Base-by-base conservation (phyloP, 139 green algal genomes). In the Pseudopediastrum boryanum region DNA sequence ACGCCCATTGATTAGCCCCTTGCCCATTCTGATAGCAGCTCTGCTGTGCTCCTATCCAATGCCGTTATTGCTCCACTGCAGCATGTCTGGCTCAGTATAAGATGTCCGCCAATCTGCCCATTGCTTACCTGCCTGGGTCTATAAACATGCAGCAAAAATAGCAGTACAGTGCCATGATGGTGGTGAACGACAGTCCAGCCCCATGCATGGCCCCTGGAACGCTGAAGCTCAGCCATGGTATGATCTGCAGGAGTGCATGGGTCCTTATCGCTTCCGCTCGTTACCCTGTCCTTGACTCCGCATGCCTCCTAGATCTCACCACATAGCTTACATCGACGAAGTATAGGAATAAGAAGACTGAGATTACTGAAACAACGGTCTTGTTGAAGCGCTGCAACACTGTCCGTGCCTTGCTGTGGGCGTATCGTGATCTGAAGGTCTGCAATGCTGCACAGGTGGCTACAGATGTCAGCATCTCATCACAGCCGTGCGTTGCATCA, bases 121-220 rank as follows among this genome's bases (percentile, higher is more conserved):
- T 16, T n/a, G 65, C 84, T 52, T 50, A 90, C 88, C 83, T 87
- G 3, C 90, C 90, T 27, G 89, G 86, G 54, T 95, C 90, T 25
- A 74, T 65, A 12, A 94, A 58, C 50, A 95, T 89, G 65, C 86
- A 93, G 31, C 73, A 64, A 4, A 93, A 52, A 78, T 88, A 94
- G 77, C 82, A 91, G 39, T 48, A 71, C 3, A 94, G 72, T 1
- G 87, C 83, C 1, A 87, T 10, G 0, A 8, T 44, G 0, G 87
- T 89, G 3, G 71, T 86, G 2, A 74, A 33, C 3, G 85, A 84
- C 1, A 96, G 71, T 4, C 86, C 31, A 16, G 74, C 25, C 58
- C 93, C 69, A 59, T 96, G 86, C 2, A 79, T 71, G 31, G 90
- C 79, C 5, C 92, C 92, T 0, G 90, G 86, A 2, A 94, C 91